These are phyloP conservation scores for Allantophomopsis cytisporea DNA, from an alignment of 2,329 filamentous ascomycete species.

Conservation along the genomic window DNA sequence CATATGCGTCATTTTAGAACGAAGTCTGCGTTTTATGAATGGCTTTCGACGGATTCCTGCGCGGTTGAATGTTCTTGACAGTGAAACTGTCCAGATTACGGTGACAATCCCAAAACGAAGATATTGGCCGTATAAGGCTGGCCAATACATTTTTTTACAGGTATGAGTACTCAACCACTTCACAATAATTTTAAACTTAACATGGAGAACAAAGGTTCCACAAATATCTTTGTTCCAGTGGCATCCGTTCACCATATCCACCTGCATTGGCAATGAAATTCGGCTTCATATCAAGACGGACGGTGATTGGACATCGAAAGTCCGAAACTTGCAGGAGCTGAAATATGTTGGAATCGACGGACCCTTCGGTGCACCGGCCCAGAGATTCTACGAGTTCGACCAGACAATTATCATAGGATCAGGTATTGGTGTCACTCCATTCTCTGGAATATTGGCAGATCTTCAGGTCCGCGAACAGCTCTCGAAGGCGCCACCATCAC, in stretches of 20 bases:
- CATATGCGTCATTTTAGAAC: slow-evolving; percentile 31
- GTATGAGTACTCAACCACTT: too few species aligned
- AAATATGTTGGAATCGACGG: slow-evolving; percentile 37
- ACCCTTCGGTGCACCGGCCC: slow-evolving; percentile 41
- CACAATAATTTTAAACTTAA: slow-evolving; percentile 39
- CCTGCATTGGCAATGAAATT: slow-evolving; percentile 35
- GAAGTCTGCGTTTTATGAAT: slow-evolving; percentile 26
- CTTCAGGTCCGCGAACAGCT: slow-evolving; percentile 30
- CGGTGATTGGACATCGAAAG: slow-evolving; percentile 37
- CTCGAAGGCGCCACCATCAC: neutral
- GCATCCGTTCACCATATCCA: slow-evolving; percentile 46
- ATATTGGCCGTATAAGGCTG: too few species aligned
- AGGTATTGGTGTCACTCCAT: slow-evolving; percentile 44
- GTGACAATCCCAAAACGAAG: slow-evolving; percentile 29
- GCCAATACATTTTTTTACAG: too few species aligned
- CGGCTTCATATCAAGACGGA: slow-evolving; percentile 44
- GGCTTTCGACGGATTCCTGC: slow-evolving; percentile 35
- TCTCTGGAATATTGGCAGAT: slow-evolving; percentile 40
- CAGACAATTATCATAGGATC: slow-evolving; percentile 40
- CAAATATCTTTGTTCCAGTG: slow-evolving; percentile 38
- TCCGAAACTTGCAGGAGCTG: slow-evolving; percentile 28
- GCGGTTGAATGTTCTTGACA: slow-evolving; percentile 32
- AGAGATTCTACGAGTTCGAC: slow-evolving; percentile 43
- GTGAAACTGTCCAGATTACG: slow-evolving; percentile 35
- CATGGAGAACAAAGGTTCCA: slow-evolving; percentile 21